Base-by-base conservation (phyloP, 129 eudicot genomes). In the Rutidosis leptorrhynchoides region DNA sequence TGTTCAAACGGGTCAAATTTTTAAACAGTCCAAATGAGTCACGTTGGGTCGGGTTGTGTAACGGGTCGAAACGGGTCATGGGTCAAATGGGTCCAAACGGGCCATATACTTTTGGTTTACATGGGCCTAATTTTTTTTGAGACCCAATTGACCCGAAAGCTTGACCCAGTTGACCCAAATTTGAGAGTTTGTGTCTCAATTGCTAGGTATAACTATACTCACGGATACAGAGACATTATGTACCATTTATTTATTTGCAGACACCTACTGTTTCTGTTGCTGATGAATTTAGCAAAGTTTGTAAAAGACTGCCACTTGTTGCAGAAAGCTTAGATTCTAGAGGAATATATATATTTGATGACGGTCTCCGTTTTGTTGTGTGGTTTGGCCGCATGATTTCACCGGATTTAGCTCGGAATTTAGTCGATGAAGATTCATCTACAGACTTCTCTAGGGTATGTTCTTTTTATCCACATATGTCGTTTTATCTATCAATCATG, bases 361-460 rank as follows among this genome's bases (percentile, higher is more conserved):
- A 94, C 62, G 99, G 99, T 64, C 86, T 94, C 55, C 91, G 97
- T 67, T 84, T 89, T 79, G 97, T 94, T 55, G 81, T 94, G 62
- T 94, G 99, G 99, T 82, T 94, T 73, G 99, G 99, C 7, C 81
- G 87, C 77, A 78, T 85, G 83, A 68, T 89, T 43, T 83, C 94
- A 52, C 99, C 97, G 52, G 93, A 86, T 61, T 68, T 94, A 51
- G 83, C 90, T 43, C 79, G 75, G 78, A 86, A 78, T 79, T 73
- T 94, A 69, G 88, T 90, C 23, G 91, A 91, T 35, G 85, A 84
- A 65, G 91, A 92, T 74, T 83, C 88, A 22, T 76, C 96, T 67
- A 58, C 85, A 2, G 97, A 94, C 78, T 85, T 68, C 72, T 82
- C 90, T 24, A 84, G 81, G 94, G 99, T 94, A 83, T 54, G 87